Conservation (phyloP, 129 eudicot genomes). For the Chrysanthemum makinoi region DNA sequence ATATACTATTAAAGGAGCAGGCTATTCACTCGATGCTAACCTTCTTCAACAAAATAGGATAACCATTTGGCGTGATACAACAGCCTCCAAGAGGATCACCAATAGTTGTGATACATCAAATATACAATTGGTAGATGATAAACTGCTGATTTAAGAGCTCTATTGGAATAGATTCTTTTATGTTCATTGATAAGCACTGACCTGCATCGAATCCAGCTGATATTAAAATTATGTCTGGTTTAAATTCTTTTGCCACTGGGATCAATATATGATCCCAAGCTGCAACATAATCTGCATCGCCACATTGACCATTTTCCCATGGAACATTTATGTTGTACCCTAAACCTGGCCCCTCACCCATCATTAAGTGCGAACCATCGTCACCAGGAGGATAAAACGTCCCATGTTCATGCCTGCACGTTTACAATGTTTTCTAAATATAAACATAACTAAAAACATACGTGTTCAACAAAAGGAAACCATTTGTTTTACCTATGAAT, state of each 20-base stretch:
- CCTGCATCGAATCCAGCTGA: slow-evolving; percentile 99
- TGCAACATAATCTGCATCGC: slow-evolving; percentile 90
- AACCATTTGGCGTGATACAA: slow-evolving; percentile 78
- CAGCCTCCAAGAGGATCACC: slow-evolving; percentile 99
- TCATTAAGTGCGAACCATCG: slow-evolving; percentile 77
- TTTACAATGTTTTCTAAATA: slow-evolving; percentile 14
- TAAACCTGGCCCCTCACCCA: slow-evolving; percentile 73
- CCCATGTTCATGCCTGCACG: slow-evolving; percentile 67
- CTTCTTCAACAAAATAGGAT: slow-evolving; percentile 73
- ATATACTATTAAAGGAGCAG: background rate
- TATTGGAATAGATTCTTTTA: background rate
- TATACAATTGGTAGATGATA: slow-evolving; percentile 11
- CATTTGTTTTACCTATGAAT: slow-evolving; percentile 70
- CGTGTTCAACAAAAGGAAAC: background rate
- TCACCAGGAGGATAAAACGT: slow-evolving; percentile 68
- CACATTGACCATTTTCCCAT: slow-evolving; percentile 80
- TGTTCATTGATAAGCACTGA: slow-evolving; percentile 31
- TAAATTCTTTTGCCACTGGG: slow-evolving; percentile 90
- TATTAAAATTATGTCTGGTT: slow-evolving; percentile 68
- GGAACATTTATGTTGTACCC: slow-evolving; percentile 93
- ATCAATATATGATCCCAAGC: slow-evolving; percentile 82
- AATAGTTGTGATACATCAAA: slow-evolving; percentile 50
- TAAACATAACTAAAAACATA: slow-evolving; percentile 6
- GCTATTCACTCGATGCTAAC: slow-evolving; percentile 13
- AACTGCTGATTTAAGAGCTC: background rate